These are phyloP conservation scores for Hibiscus trionum DNA, from an alignment of 345 rosid genomes.

Conservation along the genomic window DNA sequence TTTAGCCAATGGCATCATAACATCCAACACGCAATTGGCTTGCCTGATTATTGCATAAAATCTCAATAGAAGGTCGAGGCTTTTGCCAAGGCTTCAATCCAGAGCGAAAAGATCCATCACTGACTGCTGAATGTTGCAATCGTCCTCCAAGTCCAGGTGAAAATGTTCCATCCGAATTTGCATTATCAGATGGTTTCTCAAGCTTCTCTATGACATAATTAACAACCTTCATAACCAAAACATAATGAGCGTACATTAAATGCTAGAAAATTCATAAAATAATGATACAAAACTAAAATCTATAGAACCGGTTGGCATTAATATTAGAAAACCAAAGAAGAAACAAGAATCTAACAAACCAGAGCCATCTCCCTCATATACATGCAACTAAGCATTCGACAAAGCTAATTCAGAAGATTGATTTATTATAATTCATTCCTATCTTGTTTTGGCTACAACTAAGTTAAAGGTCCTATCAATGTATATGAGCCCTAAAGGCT, in stretches of 20 bases:
- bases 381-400: not conserved
- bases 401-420: not conserved
- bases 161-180: conserved; percentile 49
- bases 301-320: not conserved
- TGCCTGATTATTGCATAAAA: conserved; percentile 95
- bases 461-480: not conserved
- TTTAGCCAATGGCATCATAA: not conserved
- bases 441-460: conserved; percentile 2
- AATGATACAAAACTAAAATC: not conserved
- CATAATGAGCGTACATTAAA: conserved; percentile 1
- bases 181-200: conserved; percentile 69
- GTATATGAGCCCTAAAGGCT: not conserved
- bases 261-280: not conserved
- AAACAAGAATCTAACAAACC: not conserved
- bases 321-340: not conserved
- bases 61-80: conserved; percentile 76
- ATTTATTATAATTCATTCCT: not conserved
- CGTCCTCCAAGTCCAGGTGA: conserved; percentile 60
- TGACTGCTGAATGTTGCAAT: conserved; percentile 49
- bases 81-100: conserved; percentile 80
- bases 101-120: conserved; percentile 60
- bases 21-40: conserved; percentile 17
- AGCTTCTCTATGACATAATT: conserved; percentile 87
- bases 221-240: conserved; percentile 58
- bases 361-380: not conserved